Evolutionary conservation across 495 filamentous ascomycete genomes (phyloP).

Genomic region (Hypomontagnella monticulosa): DNA sequence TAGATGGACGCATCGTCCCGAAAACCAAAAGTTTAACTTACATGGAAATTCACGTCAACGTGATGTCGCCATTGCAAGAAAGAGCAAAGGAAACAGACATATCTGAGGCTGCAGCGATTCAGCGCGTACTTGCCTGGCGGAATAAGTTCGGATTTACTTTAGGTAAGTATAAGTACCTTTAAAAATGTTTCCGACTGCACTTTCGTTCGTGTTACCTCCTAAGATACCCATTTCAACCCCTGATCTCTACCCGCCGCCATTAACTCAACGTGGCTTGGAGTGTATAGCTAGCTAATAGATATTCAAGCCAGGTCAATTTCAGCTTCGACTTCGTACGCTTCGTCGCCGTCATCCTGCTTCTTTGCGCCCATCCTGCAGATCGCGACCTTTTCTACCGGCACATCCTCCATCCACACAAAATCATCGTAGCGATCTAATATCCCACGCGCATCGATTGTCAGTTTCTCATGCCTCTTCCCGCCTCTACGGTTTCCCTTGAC

Average conservation of each 20-base stretch:
- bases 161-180: conserved; percentile 15
- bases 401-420: conserved; percentile 68
- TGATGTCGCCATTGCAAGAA: conserved; percentile 15
- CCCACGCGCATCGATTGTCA: conserved; percentile 62
- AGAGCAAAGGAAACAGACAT: conserved; percentile 7
- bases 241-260: background rate
- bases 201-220: background rate
- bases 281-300: background rate
- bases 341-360: conserved; percentile 60
- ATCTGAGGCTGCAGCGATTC: conserved; percentile 27
- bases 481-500: conserved; percentile 57
- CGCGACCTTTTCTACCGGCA: conserved; percentile 68
- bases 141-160: conserved; percentile 36
- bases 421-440: conserved; percentile 63
- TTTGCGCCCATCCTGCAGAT: conserved; percentile 85
- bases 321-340: conserved; percentile 62
- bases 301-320: conserved; percentile 51
- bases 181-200: conserved; percentile 6
- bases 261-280: background rate
- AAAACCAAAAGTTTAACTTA: conserved; percentile 10
- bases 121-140: conserved; percentile 24
- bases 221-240: background rate
- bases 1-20: conserved; percentile 22
- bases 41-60: conserved; percentile 22
- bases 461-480: conserved; percentile 45